A percentile compares a stretch with the other conserved stretches of the same genome.
These are phyloP conservation scores for Wilhelminamyces savonicus DNA, from an alignment of 805 yeast genomes.

Conservation along the genomic window DNA sequence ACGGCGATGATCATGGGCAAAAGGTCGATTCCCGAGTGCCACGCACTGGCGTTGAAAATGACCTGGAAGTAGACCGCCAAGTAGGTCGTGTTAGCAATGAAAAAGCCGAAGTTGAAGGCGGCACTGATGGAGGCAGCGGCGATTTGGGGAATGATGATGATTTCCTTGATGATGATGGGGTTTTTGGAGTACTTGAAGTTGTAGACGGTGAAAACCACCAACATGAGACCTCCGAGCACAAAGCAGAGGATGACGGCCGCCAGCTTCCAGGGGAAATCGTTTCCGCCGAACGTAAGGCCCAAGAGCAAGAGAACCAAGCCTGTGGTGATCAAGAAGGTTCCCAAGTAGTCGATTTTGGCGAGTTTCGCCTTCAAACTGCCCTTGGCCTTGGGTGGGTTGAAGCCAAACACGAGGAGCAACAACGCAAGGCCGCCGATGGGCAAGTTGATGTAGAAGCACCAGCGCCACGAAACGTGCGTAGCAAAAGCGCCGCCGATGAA, in stretches of 20 bases:
- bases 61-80: conserved; percentile 36
- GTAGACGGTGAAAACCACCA: conserved; percentile 30
- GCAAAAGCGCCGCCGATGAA: conserved; percentile 63
- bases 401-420: conserved; percentile 29
- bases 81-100: conserved; percentile 30
- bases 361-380: conserved; percentile 34
- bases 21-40: conserved; percentile 31
- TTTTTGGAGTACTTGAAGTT: conserved; percentile 35
- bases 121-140: conserved; percentile 31
- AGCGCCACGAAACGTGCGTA: conserved; percentile 58
- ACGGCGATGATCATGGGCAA: conserved; percentile 30
- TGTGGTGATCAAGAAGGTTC: conserved; percentile 36
- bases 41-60: conserved; percentile 26
- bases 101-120: conserved; percentile 30
- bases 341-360: conserved; percentile 41
- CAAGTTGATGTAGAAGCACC: conserved; percentile 69
- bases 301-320: conserved; percentile 41
- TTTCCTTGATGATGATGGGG: conserved; percentile 42
- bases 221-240: conserved; percentile 36
- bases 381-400: conserved; percentile 42
- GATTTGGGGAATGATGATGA: conserved; percentile 31
- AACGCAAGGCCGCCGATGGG: conserved; percentile 56
- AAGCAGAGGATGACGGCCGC: conserved; percentile 47
- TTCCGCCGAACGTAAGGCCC: conserved; percentile 53
- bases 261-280: conserved; percentile 46